These are phyloP conservation scores for Podaxis sp. DNA, from an alignment of 768 basidiomycete species.

Conservation along the genomic window DNA sequence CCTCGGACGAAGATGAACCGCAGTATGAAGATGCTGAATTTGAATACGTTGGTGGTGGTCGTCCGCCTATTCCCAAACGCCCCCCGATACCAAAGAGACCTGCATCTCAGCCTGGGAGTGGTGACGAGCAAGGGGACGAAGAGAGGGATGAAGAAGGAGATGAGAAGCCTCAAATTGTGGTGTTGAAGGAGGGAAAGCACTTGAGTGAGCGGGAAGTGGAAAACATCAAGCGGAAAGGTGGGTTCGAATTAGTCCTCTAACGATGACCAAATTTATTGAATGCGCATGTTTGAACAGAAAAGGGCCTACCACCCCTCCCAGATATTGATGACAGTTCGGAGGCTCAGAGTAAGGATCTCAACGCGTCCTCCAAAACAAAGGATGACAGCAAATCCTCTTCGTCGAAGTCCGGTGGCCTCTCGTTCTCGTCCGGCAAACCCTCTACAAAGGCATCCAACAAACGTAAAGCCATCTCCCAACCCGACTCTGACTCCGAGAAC, in stretches of 20 bases:
- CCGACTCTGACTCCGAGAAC: slow-evolving; percentile 18
- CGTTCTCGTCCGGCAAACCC: slow-evolving; percentile 40
- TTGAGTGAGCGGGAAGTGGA: slow-evolving; percentile 75
- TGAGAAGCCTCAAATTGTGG: slow-evolving; percentile 87
- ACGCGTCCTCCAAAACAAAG: slow-evolving; percentile 17
- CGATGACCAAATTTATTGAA: not conserved
- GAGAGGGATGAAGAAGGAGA: slow-evolving; percentile 60
- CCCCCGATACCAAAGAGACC: slow-evolving; percentile 71
- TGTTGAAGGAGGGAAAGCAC: slow-evolving; percentile 87
- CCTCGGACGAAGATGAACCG: slow-evolving; percentile 45
- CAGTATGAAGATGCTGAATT: slow-evolving; percentile 39
- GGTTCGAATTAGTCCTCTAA: slow-evolving; percentile 14
- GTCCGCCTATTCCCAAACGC: slow-evolving; percentile 73
- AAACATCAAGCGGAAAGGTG: slow-evolving; percentile 74
- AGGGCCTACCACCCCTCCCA: slow-evolving; percentile 56
- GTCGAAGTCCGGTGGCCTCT: slow-evolving; percentile 29
- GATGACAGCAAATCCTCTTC: slow-evolving; percentile 18
- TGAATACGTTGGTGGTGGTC: slow-evolving; percentile 65
- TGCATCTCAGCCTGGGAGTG: slow-evolving; percentile 67
- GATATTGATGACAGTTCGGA: slow-evolving; percentile 28
- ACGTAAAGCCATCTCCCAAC: slow-evolving; percentile 37
- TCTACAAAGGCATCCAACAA: slow-evolving; percentile 34
- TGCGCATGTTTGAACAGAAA: slow-evolving; percentile 37
- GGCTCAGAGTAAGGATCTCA: slow-evolving; percentile 21
- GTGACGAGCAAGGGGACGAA: slow-evolving; percentile 31